Evolutionary conservation across 2,329 filamentous ascomycete genomes (phyloP), one percentile per base, ranked within the genome.

Genomic region (Alternaria infectoria): DNA sequence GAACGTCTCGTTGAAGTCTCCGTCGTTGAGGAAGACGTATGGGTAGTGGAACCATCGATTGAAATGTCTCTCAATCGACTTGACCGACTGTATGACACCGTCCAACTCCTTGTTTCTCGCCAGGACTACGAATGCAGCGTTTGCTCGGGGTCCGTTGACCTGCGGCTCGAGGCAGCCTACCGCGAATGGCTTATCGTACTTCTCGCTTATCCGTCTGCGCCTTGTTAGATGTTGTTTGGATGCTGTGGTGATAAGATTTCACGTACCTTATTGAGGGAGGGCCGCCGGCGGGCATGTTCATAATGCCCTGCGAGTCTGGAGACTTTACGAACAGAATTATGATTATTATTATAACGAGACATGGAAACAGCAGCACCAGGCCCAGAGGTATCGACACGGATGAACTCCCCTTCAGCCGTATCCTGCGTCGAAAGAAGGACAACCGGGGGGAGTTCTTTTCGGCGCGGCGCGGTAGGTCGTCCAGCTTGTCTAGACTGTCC

Each of bases 41-140:
- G 96, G 96, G 80, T 99, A 99, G 81, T 98, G 89, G 80, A 93
- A 99, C 94, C 95, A 99, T 70, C 94, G 89, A 83, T 99, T 99
- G 88, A 99, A 99, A 82, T 99, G 96, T 73, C 96, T 89, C 84
- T 99, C 96, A 71, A 99, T 94, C 46, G 95, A 98, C 84, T 97
- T 97, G 80, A 99, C 88, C 10, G 96, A 98, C 81, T 98, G 93
- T 69, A 99, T 89, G 43, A 99, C 96, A 64, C 96, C 96, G 1
- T 97, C 94, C 68, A 99, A 81, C 83, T 99, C 96, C 85, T 97
- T 96, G 79, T 99, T 98, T 73, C 96, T 87, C 58, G 96, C 96
- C 63, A 99, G 87, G 43, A 99, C 93, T 67, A 99, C 96, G 75
- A 99, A 97, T 25, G 93, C 95, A 64, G 93, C 96, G 77, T 98